These are phyloP conservation scores for Talaromyces marneffei DNA, from an alignment of 2,329 filamentous ascomycete species.

Conservation along the genomic window DNA sequence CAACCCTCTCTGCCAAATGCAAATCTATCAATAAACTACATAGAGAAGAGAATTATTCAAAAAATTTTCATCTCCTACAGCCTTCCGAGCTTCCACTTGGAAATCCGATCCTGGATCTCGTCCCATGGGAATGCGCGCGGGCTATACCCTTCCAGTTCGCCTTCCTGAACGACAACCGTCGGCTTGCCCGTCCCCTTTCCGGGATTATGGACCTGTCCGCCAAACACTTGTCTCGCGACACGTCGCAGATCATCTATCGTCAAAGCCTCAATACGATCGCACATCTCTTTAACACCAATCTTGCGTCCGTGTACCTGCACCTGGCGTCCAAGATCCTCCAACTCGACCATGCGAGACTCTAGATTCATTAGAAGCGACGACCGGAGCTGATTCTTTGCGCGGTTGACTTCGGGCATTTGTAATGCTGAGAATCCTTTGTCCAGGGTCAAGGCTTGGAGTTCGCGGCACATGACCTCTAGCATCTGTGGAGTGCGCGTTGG, in stretches of 20 bases:
- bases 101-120: constrained; percentile 81
- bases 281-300: constrained; percentile 91
- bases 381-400: constrained; percentile 94
- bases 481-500: constrained; percentile 73
- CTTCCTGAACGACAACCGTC: constrained; percentile 92
- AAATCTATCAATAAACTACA: neutral
- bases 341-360: constrained; percentile 92
- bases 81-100: constrained; percentile 73
- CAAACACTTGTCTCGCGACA: constrained; percentile 72
- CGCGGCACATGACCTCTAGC: constrained; percentile 92
- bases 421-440: constrained; percentile 69
- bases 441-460: constrained; percentile 71
- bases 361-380: constrained; percentile 93
- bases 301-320: constrained; percentile 96
- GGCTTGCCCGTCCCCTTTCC: constrained; percentile 79
- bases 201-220: constrained; percentile 67
- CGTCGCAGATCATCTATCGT: constrained; percentile 74
- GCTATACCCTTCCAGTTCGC: constrained; percentile 64
- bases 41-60: neutral
- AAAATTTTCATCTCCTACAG: constrained; percentile 33
- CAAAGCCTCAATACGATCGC: constrained; percentile 72
- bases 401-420: constrained; percentile 69
- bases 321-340: constrained; percentile 90
- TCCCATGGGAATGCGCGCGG: constrained; percentile 71
- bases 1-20: neutral